Conservation (phyloP, 306 rosid species). For the Cajanus cajan region DNA sequence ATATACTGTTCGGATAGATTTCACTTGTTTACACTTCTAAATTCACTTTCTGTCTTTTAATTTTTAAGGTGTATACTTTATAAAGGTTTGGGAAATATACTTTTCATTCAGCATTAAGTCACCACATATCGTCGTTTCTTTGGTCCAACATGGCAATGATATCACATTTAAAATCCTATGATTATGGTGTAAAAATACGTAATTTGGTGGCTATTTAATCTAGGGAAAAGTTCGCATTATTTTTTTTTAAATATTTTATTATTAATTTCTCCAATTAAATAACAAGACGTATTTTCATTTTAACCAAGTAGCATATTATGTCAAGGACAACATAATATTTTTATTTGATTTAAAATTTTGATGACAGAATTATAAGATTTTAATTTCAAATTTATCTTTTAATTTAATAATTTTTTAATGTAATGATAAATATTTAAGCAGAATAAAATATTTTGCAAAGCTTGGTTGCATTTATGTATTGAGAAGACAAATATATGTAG, state of each 20-base stretch:
- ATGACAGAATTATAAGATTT: background rate
- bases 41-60: background rate
- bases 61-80: background rate
- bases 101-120: background rate
- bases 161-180: too few relatives aligned
- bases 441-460: background rate
- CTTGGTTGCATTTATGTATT: background rate
- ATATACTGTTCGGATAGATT: too few relatives aligned
- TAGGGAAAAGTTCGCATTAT: background rate
- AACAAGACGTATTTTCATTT: background rate
- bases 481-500: background rate
- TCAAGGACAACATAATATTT: background rate
- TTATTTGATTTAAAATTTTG: background rate
- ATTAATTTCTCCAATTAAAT: background rate
- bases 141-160: background rate
- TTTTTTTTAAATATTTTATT: background rate
- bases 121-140: background rate
- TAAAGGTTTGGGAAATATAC: background rate
- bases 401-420: background rate
- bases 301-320: background rate
- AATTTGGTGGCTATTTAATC: background rate
- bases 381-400: background rate
- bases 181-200: too few relatives aligned
- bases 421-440: background rate
- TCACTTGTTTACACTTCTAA: background rate